Base-by-base conservation (phyloP, 2,329 filamentous ascomycete genomes). In the Rutstroemia sydowiana region DNA sequence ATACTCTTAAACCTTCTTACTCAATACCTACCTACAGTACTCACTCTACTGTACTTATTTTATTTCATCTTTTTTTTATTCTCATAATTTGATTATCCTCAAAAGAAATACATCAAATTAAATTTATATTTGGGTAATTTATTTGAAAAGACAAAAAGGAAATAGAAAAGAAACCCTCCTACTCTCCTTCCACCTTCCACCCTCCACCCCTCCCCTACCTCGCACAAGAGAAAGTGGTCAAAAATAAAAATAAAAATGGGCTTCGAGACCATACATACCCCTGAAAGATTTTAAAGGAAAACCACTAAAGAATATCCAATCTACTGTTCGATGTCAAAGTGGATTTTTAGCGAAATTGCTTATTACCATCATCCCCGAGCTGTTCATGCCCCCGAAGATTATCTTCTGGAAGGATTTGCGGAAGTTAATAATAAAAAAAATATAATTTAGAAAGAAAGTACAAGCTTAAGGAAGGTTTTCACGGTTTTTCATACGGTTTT, bases 271-370 rank as follows among this genome's bases (percentile, higher is more conserved):
- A 16, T 21, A 8, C 34, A 41, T 20, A 41, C n/a, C 37, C 34
- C 34, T 45, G 13, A n/a, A n/a, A n/a, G n/a, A n/a, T n/a, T n/a
- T n/a, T n/a, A n/a, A n/a, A n/a, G n/a, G n/a, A n/a, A 39, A 45
- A 45, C 48, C 45, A 51, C 48, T 45, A n/a, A 39, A 30, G 37
- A 30, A 46, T 26, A 49, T 49, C 47, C 47, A 49, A 49, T 49
- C 37, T 49, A 49, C 47, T 43, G 30, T 51, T 51, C 41, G 32
- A 51, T 51, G 48, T 45, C 48, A 45, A 51, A 39, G 51, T 55
- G 51, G 53, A 54, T n/a, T 44, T 45, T 50, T 53, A 59, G 57
- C 57, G 57, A 59, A 57, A 59, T 59, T 59, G 50, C 36, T 50
- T 52, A 46, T 37, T 53, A 51, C 54, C 47, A 52, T 45, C 56